A percentile compares a stretch with the other conserved stretches of the same genome.
These are phyloP conservation scores for Helichrysum umbraculigerum DNA, from an alignment of 129 eudicot species.

Conservation along the genomic window DNA sequence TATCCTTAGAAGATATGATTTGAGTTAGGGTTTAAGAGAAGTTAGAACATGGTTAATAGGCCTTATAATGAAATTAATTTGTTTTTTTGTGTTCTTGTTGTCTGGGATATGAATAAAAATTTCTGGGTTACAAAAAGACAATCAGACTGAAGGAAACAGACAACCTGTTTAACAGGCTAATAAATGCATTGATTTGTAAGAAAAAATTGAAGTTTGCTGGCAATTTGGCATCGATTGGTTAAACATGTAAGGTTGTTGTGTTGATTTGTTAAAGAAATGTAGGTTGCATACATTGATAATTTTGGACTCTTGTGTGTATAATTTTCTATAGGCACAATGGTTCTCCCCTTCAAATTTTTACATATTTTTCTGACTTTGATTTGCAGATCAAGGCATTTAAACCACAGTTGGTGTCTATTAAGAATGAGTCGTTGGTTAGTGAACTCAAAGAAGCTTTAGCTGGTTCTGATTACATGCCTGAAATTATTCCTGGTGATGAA, in stretches of 20 bases:
- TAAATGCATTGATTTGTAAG: not conserved
- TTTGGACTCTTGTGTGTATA: not conserved
- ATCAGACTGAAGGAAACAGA: not conserved
- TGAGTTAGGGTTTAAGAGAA: not conserved
- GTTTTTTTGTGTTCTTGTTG: not conserved
- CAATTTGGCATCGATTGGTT: not conserved
- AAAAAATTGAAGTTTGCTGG: not conserved
- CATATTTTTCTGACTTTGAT: not conserved
- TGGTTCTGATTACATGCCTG: slow-evolving; percentile 82
- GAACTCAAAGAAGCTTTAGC: slow-evolving; percentile 94
- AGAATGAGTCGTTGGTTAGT: slow-evolving; percentile 62
- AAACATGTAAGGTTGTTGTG: too few species aligned
- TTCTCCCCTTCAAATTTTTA: not conserved
- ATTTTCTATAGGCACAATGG: not conserved
- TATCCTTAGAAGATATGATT: not conserved
- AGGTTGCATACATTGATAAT: not conserved
- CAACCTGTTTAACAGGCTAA: not conserved
- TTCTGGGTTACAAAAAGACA: not conserved
- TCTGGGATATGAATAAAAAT: not conserved
- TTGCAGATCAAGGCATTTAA: slow-evolving; percentile 76
- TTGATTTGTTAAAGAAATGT: not conserved
- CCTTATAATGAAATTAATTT: too few species aligned
- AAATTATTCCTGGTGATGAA: slow-evolving; percentile 92
- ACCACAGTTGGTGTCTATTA: slow-evolving; percentile 83
- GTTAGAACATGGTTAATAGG: not conserved